phyloP scores from a whole-genome alignment of 2,329 filamentous ascomycete genomes.

The Botrytis squamosa region DNA sequence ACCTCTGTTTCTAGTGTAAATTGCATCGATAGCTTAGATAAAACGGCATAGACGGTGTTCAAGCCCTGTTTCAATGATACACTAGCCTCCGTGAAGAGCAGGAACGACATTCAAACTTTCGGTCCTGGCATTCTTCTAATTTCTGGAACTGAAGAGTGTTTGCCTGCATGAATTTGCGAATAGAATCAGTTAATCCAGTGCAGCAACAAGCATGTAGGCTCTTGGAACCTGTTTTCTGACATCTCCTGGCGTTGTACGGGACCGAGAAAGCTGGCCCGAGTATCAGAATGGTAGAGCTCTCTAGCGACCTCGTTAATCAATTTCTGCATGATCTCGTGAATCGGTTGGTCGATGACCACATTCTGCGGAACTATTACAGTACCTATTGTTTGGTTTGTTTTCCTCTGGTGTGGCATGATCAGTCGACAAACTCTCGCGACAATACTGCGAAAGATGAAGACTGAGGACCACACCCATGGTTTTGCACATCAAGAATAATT shows the following conservation, averaged over 20 bases:
- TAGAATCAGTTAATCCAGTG: neutral
- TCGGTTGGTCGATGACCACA: neutral
- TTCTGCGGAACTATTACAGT: neutral
- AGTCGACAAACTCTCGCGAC: neutral
- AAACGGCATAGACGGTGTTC: neutral
- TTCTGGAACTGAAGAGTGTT: neutral
- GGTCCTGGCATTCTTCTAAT: too few species aligned
- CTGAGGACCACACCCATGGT: too few species aligned
- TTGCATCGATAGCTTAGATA: fast-evolving
- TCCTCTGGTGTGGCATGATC: neutral
- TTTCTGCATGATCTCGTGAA: too few species aligned
- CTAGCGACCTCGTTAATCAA: too few species aligned
- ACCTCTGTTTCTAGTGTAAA: neutral
- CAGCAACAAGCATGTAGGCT: neutral
- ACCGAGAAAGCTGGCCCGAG: too few species aligned
- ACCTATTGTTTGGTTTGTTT: neutral
- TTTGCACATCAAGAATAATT: neutral
- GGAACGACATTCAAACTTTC: neutral
- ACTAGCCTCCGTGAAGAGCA: neutral
- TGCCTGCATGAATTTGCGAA: neutral
- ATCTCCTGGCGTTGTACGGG: too few species aligned
- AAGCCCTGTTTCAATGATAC: neutral
- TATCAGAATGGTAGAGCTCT: too few species aligned
- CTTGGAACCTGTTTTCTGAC: neutral
- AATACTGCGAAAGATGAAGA: neutral